Conservation (phyloP, 1,139 yeast species). For the Suhomyces choctaworum region DNA sequence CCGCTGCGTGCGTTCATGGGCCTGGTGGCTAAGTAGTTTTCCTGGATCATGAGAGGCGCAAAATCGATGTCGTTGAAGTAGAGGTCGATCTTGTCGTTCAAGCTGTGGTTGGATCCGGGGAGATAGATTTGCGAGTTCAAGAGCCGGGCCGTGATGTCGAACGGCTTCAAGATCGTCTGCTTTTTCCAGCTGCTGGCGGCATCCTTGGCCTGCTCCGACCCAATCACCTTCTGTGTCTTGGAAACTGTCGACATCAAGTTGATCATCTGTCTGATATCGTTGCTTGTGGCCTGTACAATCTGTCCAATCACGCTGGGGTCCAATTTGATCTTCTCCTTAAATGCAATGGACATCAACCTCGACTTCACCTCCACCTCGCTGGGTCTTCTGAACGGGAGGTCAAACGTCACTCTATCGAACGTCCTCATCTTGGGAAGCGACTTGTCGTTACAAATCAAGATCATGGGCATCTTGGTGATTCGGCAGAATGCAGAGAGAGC, state of each 20-base stretch:
- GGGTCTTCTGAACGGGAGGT: conserved; percentile 86
- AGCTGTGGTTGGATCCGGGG: conserved; percentile 50
- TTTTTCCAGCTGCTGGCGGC: conserved; percentile 81
- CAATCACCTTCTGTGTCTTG: conserved; percentile 63
- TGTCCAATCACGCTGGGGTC: conserved; percentile 83
- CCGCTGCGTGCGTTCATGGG: conserved; percentile 48
- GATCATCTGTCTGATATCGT: conserved; percentile 93
- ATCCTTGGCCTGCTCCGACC: conserved; percentile 48
- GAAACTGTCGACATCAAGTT: conserved; percentile 85
- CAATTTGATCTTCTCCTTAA: conserved; percentile 75
- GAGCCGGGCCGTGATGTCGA: conserved; percentile 79
- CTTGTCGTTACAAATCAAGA: conserved; percentile 91
- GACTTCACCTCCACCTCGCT: conserved; percentile 78
- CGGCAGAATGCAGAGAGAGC: conserved; percentile 87
- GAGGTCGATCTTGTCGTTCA: conserved; percentile 83
- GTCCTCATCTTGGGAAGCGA: conserved; percentile 94
- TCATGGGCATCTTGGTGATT: conserved; percentile 84
- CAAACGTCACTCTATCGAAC: conserved; percentile 82
- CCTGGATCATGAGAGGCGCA: conserved; percentile 94
- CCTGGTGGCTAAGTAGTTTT: conserved; percentile 72
- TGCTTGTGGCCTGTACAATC: conserved; percentile 78
- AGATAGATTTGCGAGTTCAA: conserved; percentile 64
- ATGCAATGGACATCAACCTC: conserved; percentile 87
- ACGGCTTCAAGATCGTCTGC: conserved; percentile 87
- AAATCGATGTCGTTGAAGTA: conserved; percentile 95